Evolutionary conservation across 805 yeast genomes (phyloP), one percentile per base, ranked within the genome.

Genomic region (Saccharomycopsis sp.): DNA sequence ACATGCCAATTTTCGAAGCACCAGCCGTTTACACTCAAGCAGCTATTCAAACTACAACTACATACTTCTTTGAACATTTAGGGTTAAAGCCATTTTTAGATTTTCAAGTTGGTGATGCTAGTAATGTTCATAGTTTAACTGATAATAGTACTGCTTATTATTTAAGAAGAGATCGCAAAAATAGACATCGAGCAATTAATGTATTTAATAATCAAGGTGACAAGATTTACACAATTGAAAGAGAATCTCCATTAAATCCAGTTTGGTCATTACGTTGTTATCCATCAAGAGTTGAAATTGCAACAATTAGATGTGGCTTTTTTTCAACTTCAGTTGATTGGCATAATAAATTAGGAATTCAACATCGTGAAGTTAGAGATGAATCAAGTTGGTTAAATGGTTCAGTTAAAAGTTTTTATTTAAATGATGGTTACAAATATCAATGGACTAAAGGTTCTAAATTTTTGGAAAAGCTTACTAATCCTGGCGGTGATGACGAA

Each of bases 401-500:
- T 23, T 59, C 66, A 34, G 57, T 61, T 44, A 66, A 75, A 48
- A 66, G 69, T 23, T 79, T 77, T 56, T 69, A 70, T 50, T 60
- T 75, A 22, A 59, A 57, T 38, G 79, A 75, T 53, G 84, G 83
- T 2, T 62, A 67, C 43, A 68, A 72, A 49, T 76, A 74, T 55
- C 71, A 65, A 14, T 79, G 85, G 85, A 64, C 74, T 3, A 63
- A 74, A 37, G 69, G 74, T 17, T 59, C 80, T 4, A 68, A 73
- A 50, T 71, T 55, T 52, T 63, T 79, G 43, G 82, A 77, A 54
- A 65, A 66, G 40, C 65, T 77, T 37, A 57, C 66, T 32, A 78
- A 77, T 54, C 79, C 78, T 4, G 71, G 71, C 29, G 81, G 79
- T 11, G 71, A 70, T n/a, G 68, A 61, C 45, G 80, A 76, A 54